Evolutionary conservation across 169 alveolate genomes (phyloP), one percentile per base, ranked within the genome.

Genomic region (Plasmodium inui): DNA sequence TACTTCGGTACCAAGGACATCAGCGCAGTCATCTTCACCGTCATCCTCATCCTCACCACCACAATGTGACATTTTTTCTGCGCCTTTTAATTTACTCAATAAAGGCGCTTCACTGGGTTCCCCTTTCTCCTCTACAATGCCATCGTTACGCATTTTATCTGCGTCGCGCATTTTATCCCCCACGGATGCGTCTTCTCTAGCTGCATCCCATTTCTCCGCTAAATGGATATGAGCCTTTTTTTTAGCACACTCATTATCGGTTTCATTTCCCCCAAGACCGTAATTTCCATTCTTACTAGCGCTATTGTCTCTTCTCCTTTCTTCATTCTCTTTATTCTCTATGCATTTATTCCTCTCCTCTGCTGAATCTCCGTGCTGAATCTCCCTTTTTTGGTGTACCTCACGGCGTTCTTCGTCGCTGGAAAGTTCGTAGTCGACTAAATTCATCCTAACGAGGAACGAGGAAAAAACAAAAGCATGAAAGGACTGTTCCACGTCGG

Each of bases 401-500:
- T 82, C 82, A 70, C 46, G 83, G 12, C 10, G 44, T 34, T 89
- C 94, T 1, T 89, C 94, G 26, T 89, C 94, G 57, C 89, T 89
- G 50, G 94, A 89, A 79, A 89, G 28, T 79, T 89, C 94, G 72
- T 89, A 89, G 37, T 89, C 94, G 30, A 89, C 94, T 73, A 89
- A 89, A 67, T 79, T 89, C 94, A 89, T 89, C 82, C 83, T 78
- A 78, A 8, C 39, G 26, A 14, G n/a, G 57, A 50, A 71, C 28
- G 46, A 44, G 71, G 61, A 82, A 28, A 12, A 14, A 34, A 6
- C 44, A 17, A 4, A 82, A n/a, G 28, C 17, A 32, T 17, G 19
- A 72, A 26, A 32, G 32, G 32, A 30, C 53, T 41, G 28, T 28
- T 30, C 55, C 79, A 39, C 34, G 53, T 70, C 12, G 19, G 3